Evolutionary conservation across 345 rosid species (phyloP).

Genomic region (Salix dunnii): DNA sequence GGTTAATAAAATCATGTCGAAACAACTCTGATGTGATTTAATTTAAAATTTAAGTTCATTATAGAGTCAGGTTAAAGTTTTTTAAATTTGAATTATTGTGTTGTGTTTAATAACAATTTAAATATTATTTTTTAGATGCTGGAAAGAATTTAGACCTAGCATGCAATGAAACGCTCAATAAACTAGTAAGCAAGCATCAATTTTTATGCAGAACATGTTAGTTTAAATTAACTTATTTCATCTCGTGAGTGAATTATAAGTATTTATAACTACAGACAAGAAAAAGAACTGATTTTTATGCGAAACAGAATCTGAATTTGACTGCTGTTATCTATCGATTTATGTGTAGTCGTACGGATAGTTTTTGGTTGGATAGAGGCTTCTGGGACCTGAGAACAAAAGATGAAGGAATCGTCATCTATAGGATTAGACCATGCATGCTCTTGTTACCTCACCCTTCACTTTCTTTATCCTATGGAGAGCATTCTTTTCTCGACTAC

Average conservation of each 20-base stretch:
- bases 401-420: not conserved
- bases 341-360: not conserved
- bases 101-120: no score
- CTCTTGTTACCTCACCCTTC: slow-evolving; percentile 24
- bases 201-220: no score
- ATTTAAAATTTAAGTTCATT: no score
- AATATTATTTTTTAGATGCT: not conserved
- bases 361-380: not conserved
- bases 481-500: not conserved
- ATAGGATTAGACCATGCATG: slow-evolving; percentile 1
- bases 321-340: not conserved
- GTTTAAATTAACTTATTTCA: not conserved
- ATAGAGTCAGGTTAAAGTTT: fast-evolving
- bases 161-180: not conserved
- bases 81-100: no score
- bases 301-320: not conserved
- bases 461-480: slow-evolving; percentile 31
- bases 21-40: fast-evolving
- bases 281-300: no score
- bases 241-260: not conserved
- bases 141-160: not conserved
- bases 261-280: not conserved
- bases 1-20: fast-evolving
- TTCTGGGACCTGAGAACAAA: not conserved
- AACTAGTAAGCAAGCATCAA: not conserved